Percentiles rank a stretch among this genome's conserved stretches.
These are phyloP conservation scores for Imleria badia DNA, from an alignment of 768 basidiomycete genomes.

Conservation along the genomic window DNA sequence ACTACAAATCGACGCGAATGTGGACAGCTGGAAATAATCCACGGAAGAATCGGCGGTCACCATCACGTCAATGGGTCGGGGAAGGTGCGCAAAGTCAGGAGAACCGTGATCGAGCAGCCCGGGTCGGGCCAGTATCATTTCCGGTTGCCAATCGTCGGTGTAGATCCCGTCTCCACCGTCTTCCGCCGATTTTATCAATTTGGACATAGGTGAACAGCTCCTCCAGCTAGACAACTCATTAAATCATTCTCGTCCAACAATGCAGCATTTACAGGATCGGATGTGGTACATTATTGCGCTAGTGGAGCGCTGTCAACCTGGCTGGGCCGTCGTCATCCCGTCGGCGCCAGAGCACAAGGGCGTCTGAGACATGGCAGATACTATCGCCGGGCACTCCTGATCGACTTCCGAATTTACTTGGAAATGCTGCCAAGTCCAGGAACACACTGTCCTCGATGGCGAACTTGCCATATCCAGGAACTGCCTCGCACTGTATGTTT, in stretches of 20 bases:
- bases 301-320: conserved; percentile 1
- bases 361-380: conserved; percentile 3
- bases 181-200: conserved; percentile 4
- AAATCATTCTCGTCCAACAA: conserved; percentile 10
- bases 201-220: neutral
- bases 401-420: neutral
- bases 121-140: neutral
- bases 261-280: neutral
- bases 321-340: neutral
- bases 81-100: neutral
- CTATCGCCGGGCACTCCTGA: neutral
- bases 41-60: neutral
- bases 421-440: neutral
- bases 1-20: neutral
- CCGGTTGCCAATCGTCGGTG: neutral
- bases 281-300: neutral
- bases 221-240: neutral
- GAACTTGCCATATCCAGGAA: conserved; percentile 9
- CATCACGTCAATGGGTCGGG: neutral
- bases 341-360: neutral
- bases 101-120: neutral
- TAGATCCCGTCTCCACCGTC: neutral
- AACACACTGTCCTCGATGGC: conserved; percentile 7
- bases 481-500: neutral
- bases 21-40: neutral